A percentile compares a stretch with the other conserved stretches of the same genome.
phyloP scores from a whole-genome alignment of 2,329 filamentous ascomycete species.

The Clarireedia sp. region DNA sequence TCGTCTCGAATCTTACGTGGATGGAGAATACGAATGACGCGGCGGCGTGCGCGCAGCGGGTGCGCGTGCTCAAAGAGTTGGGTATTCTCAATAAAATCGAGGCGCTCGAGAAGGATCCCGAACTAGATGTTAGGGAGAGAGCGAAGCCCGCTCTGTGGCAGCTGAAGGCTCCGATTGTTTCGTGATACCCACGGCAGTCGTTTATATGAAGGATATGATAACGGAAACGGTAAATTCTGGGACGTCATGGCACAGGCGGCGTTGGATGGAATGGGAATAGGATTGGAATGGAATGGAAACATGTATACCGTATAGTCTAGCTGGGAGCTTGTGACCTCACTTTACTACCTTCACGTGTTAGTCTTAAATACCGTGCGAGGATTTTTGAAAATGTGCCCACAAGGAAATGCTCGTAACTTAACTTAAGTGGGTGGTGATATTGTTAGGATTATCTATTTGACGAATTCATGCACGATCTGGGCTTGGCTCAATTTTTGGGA shows the following conservation, averaged over 20 bases:
- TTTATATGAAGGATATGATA: background rate
- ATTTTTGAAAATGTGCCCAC: background rate
- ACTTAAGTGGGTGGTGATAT: no score
- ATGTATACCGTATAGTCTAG: background rate
- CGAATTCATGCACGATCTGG: no score
- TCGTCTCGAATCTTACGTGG: conserved; percentile 80
- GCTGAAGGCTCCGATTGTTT: conserved; percentile 37
- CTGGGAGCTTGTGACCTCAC: background rate
- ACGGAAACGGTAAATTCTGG: background rate
- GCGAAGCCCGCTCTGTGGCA: conserved; percentile 73
- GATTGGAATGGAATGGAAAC: background rate
- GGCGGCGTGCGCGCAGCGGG: conserved; percentile 57
- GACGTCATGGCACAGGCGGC: background rate
- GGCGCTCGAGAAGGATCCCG: conserved; percentile 57
- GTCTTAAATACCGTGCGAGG: background rate
- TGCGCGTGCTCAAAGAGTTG: conserved; percentile 58
- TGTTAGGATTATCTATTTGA: no score
- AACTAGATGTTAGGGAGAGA: conserved; percentile 75
- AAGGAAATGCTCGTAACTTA: no score
- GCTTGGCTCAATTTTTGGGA: background rate
- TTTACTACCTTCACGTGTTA: background rate
- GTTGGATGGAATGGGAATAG: background rate
- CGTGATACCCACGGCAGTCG: background rate
- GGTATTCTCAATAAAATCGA: conserved; percentile 63
- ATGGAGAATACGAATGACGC: conserved; percentile 66